Base-by-base conservation (phyloP, 139 green algal species). In the Trebouxia sp. region DNA sequence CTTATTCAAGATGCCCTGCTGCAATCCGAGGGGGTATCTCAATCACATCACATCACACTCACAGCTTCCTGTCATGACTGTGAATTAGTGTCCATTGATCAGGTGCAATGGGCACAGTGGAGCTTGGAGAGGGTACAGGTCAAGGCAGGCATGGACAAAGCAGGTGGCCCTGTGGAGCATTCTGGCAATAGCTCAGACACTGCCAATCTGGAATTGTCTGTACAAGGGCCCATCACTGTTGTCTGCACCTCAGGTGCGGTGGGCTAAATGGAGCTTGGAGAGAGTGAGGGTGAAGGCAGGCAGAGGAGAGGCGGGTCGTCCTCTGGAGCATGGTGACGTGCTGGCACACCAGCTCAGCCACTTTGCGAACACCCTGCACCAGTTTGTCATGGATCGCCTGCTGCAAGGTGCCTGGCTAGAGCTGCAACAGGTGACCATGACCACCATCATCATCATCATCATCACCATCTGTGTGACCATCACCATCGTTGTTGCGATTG, bases 321-420 rank as follows among this genome's bases (percentile, higher is more conserved):
- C 30, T 22, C 45, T 78, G 42, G 37, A 75, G 3, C 65, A 37
- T 22, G 41, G 48, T 14, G 78, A 83, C 26, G 77, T 75, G 39
- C 41, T 83, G 5, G 35, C 35, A 14, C 78, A 83, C 69, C 77
- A 85, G 62, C 85, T 88, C 69, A 66, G 77, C 22, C 84, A 88
- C n/a, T 67, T 88, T 75, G 77, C 85, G 45, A 62, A 35, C 12
- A 74, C 58, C 67, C 83, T 80, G 58, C 84, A 88, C 41, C 70
- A 84, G 56, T 84, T 84, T 56, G 62, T 85, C 28, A 82, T 84
- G 72, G 77, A 85, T 38, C 76, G 77, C 17, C 58, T 85, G 12
- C 53, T 84, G 65, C 55, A 65, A 42, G 70, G 41, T 2, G 81
- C 77, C 12, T 83, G 77, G 84, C 14, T 30, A 3, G 37, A 65